These are phyloP conservation scores for Aureobasidium sp. DNA, from an alignment of 2,329 filamentous ascomycete genomes.

Conservation along the genomic window DNA sequence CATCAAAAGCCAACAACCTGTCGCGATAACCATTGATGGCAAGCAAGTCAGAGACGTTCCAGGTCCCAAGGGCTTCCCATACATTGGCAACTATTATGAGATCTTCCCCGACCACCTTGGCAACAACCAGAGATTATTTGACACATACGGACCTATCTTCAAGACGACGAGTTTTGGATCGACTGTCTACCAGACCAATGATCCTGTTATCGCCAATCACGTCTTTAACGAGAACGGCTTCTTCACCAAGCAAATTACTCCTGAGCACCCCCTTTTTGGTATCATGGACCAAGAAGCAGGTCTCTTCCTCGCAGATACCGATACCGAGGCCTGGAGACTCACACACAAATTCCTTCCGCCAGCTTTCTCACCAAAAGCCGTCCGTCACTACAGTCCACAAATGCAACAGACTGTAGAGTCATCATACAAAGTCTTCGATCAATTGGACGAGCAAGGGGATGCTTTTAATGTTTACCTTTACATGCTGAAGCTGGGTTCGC, in stretches of 20 bases:
- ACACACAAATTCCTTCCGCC: conserved; percentile 58
- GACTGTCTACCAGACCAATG: conserved; percentile 32
- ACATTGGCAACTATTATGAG: conserved; percentile 32
- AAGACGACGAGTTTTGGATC: conserved; percentile 34
- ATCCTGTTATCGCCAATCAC: conserved; percentile 30
- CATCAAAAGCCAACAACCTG: conserved; percentile 19
- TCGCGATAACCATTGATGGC: conserved; percentile 43
- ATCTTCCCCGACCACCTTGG: conserved; percentile 38
- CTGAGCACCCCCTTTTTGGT: conserved; percentile 27
- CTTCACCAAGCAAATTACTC: conserved; percentile 38
- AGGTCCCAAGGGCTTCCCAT: conserved; percentile 34
- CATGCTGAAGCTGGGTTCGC: conserved; percentile 43
- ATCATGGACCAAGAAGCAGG: conserved; percentile 29
- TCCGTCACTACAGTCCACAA: conserved; percentile 52
- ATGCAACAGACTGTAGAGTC: conserved; percentile 52
- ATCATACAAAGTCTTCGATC: conserved; percentile 42
- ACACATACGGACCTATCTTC: conserved; percentile 33
- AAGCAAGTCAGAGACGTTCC: conserved; percentile 38
- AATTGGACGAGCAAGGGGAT: conserved; percentile 41
- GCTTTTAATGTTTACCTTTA: conserved; percentile 45
- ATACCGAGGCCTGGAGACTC: conserved; percentile 43
- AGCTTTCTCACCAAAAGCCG: conserved; percentile 52
- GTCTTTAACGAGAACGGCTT: conserved; percentile 31
- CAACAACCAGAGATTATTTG: conserved; percentile 36
- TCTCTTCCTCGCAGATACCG: conserved; percentile 40